Evolutionary conservation across 2,329 filamentous ascomycete species (phyloP).

Genomic region (Magnaporthiopsis rhizophila): DNA sequence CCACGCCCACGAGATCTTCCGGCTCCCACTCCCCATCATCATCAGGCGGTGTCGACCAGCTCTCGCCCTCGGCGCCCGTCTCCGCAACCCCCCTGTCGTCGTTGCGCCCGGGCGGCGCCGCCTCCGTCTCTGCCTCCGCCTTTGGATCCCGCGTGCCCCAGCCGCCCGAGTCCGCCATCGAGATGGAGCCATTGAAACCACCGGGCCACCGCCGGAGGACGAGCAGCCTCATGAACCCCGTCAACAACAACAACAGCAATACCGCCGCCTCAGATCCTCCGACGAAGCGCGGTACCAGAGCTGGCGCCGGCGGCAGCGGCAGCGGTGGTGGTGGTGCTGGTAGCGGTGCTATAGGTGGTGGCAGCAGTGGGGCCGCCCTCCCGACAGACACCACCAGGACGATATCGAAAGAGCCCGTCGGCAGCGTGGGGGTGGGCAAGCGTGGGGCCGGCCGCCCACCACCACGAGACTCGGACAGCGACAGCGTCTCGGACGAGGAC

Average conservation of each 20-base stretch:
- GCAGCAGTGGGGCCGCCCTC: too few relatives aligned
- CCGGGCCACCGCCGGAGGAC: conserved; percentile 46
- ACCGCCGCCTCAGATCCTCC: conserved; percentile 13
- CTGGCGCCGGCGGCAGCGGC: background rate
- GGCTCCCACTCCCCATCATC: background rate
- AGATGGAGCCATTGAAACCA: conserved; percentile 45
- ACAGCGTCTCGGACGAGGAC: conserved; percentile 62
- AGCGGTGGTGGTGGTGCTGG: background rate
- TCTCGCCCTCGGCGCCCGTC: too few relatives aligned
- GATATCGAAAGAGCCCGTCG: conserved; percentile 20
- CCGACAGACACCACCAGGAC: too few relatives aligned
- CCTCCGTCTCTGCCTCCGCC: background rate
- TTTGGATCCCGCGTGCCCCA: conserved; percentile 7
- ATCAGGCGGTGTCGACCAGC: background rate
- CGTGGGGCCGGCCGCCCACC: conserved; percentile 17
- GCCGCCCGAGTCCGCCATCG: conserved; percentile 33
- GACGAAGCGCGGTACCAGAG: conserved; percentile 8
- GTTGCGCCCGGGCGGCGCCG: background rate
- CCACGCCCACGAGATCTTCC: conserved; percentile 5
- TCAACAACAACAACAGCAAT: too few relatives aligned
- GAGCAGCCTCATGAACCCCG: conserved; percentile 42
- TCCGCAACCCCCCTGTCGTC: too few relatives aligned
- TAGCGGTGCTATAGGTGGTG: too few relatives aligned
- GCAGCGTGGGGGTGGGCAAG: conserved; percentile 22
- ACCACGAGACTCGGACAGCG: conserved; percentile 25